phyloP scores from a whole-genome alignment of 2,329 filamentous ascomycete species.

The Thermothelomyces thermophilus region DNA sequence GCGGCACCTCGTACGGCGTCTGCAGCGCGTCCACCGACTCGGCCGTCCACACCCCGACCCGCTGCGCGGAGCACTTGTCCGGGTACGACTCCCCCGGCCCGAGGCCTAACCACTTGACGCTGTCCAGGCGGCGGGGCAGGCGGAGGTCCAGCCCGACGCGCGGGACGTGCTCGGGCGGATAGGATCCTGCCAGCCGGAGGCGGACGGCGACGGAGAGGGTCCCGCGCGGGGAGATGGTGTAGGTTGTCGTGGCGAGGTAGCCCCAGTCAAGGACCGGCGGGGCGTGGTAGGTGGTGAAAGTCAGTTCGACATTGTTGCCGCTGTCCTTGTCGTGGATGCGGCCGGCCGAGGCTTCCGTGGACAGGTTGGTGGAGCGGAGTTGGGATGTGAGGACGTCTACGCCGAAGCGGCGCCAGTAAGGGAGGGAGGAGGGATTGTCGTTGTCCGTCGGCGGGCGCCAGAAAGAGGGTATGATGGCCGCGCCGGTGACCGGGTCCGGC shows the following conservation, averaged over 20 bases:
- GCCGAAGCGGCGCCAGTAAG: slow-evolving; percentile 51
- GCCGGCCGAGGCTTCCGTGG: slow-evolving; percentile 3
- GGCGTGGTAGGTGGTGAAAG: slow-evolving; percentile 43
- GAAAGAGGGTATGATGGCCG: slow-evolving; percentile 43
- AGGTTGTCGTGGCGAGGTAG: slow-evolving; percentile 42
- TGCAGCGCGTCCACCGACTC: slow-evolving; percentile 43
- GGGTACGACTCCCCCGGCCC: slow-evolving; percentile 59
- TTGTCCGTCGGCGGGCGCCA: slow-evolving; percentile 63
- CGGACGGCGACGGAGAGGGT: slow-evolving; percentile 39
- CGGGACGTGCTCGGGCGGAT: slow-evolving; percentile 48
- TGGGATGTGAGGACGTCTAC: slow-evolving; percentile 42
- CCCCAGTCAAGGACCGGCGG: slow-evolving; percentile 59
- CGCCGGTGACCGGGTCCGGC: slow-evolving; percentile 30
- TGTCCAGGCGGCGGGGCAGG: slow-evolving; percentile 40
- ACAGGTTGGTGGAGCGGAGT: slow-evolving; percentile 36
- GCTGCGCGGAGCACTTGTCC: slow-evolving; percentile 52
- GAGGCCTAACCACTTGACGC: slow-evolving; percentile 53
- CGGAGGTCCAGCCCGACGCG: slow-evolving; percentile 55
- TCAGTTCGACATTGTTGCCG: slow-evolving; percentile 31
- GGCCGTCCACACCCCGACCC: slow-evolving; percentile 42
- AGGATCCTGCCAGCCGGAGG: slow-evolving; percentile 40
- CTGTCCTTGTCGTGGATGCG: not conserved
- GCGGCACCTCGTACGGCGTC: slow-evolving; percentile 58
- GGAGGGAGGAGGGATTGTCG: slow-evolving; percentile 47
- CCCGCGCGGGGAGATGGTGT: slow-evolving; percentile 43